phyloP scores from a whole-genome alignment of 176 grass and related monocot species.

The Zea luxurians region DNA sequence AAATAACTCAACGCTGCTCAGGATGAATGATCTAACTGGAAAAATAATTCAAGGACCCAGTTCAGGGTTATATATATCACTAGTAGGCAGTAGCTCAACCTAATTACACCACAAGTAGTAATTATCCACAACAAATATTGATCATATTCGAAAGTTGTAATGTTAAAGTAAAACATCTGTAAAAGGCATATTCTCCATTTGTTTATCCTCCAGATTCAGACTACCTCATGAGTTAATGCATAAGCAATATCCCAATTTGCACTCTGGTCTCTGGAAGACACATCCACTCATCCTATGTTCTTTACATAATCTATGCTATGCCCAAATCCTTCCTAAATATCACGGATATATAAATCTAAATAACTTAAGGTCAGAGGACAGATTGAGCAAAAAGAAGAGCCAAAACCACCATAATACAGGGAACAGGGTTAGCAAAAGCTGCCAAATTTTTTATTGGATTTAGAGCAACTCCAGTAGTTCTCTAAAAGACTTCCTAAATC shows the following conservation, averaged over 20 bases:
- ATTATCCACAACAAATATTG: not conserved
- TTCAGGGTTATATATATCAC: not conserved
- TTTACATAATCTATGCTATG: not conserved
- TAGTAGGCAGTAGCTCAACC: not conserved
- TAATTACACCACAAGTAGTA: conserved; percentile 11
- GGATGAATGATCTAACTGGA: not conserved
- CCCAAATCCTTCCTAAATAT: conserved; percentile 1
- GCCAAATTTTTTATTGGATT: not conserved
- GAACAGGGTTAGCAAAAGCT: not conserved
- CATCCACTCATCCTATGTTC: not conserved
- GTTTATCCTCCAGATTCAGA: conserved; percentile 1
- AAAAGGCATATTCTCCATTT: not conserved
- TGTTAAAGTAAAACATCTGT: not conserved
- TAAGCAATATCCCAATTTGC: not conserved
- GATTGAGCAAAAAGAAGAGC: not conserved
- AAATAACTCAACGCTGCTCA: conserved; percentile 18
- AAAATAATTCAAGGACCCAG: conserved; percentile 10
- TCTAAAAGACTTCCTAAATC: too few species aligned
- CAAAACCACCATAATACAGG: not conserved
- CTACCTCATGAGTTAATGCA: not conserved
- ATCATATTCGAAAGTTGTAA: not conserved
- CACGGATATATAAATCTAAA: not conserved
- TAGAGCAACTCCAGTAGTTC: too few species aligned
- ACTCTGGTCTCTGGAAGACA: not conserved
- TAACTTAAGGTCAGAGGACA: not conserved